Evolutionary conservation across 148 eudicot species (phyloP).

Genomic region (Amaranthus hypochondriacus): DNA sequence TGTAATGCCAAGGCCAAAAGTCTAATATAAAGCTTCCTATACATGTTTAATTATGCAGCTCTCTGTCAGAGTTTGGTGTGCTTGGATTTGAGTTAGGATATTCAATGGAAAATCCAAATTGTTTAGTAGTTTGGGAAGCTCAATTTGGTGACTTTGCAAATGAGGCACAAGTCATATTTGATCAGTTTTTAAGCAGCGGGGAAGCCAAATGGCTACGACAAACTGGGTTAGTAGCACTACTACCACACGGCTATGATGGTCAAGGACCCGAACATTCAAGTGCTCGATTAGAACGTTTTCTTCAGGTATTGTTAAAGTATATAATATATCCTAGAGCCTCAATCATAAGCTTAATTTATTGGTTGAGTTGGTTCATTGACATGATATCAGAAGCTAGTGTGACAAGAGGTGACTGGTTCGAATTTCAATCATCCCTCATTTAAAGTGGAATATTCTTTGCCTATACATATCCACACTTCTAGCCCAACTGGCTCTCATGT

Average conservation of each 20-base stretch:
- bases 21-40: too few species aligned
- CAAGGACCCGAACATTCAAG: conserved; percentile 97
- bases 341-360: not conserved
- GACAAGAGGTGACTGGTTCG: too few species aligned
- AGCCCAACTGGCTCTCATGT: too few species aligned
- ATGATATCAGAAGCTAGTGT: too few species aligned
- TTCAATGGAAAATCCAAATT: conserved; percentile 93
- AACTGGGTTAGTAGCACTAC: conserved; percentile 77
- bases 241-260: conserved; percentile 99
- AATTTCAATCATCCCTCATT: too few species aligned
- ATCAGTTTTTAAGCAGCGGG: conserved; percentile 94
- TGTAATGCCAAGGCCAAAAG: too few species aligned
- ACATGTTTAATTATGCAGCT: conserved; percentile 44
- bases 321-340: too few species aligned
- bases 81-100: conserved; percentile 94
- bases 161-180: conserved; percentile 95
- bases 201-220: conserved; percentile 94
- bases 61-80: conserved; percentile 88
- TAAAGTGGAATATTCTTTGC: too few species aligned
- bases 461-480: too few species aligned
- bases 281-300: conserved; percentile 6
- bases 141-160: conserved; percentile 97
- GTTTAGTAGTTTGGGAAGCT: conserved; percentile 95
- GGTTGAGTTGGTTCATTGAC: too few species aligned
- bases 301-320: too few species aligned